Evolutionary conservation across 768 basidiomycete species (phyloP).

Genomic region (Dentipellis fragilis): DNA sequence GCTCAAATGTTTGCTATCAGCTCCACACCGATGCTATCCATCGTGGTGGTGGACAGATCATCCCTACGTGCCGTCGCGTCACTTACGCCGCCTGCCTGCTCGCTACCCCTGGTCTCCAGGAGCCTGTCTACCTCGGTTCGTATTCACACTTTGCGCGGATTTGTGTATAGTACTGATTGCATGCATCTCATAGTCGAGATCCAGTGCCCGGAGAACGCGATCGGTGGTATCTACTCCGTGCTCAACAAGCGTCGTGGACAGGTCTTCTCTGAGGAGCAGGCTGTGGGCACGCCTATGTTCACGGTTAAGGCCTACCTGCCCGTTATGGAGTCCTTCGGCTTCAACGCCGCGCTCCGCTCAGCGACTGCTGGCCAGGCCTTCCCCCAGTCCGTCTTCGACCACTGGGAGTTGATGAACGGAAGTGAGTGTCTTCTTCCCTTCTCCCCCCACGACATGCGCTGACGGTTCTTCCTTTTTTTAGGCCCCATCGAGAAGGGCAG

Average conservation of each 20-base stretch:
- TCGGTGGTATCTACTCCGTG: conserved; percentile 92
- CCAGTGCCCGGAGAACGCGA: conserved; percentile 94
- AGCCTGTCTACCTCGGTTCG: conserved; percentile 89
- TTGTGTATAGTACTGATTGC: background rate
- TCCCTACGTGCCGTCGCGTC: conserved; percentile 93
- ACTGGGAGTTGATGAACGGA: conserved; percentile 82
- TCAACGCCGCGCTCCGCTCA: conserved; percentile 92
- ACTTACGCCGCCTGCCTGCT: conserved; percentile 94
- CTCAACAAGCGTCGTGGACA: conserved; percentile 97
- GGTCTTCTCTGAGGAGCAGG: conserved; percentile 96
- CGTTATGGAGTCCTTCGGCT: conserved; percentile 89
- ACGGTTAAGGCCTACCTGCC: conserved; percentile 96
- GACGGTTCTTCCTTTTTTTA: conserved; percentile 15
- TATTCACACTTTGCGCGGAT: conserved; percentile 6
- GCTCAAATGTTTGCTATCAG: conserved; percentile 28
- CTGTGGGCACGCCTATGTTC: conserved; percentile 98
- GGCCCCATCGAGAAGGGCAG: conserved; percentile 83
- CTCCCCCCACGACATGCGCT: no score
- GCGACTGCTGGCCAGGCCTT: conserved; percentile 96
- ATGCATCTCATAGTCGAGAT: conserved; percentile 63
- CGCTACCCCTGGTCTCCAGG: conserved; percentile 85
- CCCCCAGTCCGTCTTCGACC: conserved; percentile 92
- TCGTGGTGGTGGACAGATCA: conserved; percentile 97
- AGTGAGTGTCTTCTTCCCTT: conserved; percentile 34
- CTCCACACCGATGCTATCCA: conserved; percentile 98